Conservation (phyloP, 2,329 filamentous ascomycete genomes). For the Zymoseptoria brevis region DNA sequence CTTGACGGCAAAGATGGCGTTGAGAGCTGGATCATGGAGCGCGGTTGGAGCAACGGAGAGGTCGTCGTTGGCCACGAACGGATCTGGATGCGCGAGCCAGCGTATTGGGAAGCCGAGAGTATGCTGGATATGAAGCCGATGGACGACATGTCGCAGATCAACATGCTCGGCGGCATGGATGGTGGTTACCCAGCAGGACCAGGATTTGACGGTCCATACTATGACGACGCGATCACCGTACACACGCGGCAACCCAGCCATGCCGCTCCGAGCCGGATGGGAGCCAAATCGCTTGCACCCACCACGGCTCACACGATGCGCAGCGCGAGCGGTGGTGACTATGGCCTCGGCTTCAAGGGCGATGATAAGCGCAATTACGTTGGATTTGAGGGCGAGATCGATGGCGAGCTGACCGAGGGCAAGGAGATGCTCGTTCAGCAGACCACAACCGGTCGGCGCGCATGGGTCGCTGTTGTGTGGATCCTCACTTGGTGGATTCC, state of each 20-base stretch:
- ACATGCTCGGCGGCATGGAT: slow-evolving; percentile 54
- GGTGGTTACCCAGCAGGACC: slow-evolving; percentile 57
- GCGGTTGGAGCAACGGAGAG: slow-evolving; percentile 97
- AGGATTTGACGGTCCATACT: slow-evolving; percentile 33
- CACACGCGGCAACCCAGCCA: slow-evolving; percentile 45
- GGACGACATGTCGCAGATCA: slow-evolving; percentile 32
- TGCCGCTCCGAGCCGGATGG: slow-evolving; percentile 36
- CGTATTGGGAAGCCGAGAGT: slow-evolving; percentile 96
- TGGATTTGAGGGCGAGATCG: slow-evolving; percentile 63
- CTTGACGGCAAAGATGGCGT: slow-evolving; percentile 85
- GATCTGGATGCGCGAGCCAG: slow-evolving; percentile 87
- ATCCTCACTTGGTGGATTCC: slow-evolving; percentile 89
- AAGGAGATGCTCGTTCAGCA: slow-evolving; percentile 67
- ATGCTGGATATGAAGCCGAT: slow-evolving; percentile 84
- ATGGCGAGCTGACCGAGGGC: slow-evolving; percentile 68
- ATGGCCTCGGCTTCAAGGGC: slow-evolving; percentile 79
- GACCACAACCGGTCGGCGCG: slow-evolving; percentile 55
- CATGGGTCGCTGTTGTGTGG: slow-evolving; percentile 82
- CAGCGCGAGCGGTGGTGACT: slow-evolving; percentile 58
- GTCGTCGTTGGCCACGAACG: slow-evolving; percentile 84
- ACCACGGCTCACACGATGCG: slow-evolving; percentile 52
- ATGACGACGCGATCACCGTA: slow-evolving; percentile 59
- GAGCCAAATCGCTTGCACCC: slow-evolving; percentile 41
- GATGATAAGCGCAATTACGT: slow-evolving; percentile 66
- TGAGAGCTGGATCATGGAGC: slow-evolving; percentile 86